phyloP scores from a whole-genome alignment of 495 filamentous ascomycete species.

The Aspergillus cristatus region DNA sequence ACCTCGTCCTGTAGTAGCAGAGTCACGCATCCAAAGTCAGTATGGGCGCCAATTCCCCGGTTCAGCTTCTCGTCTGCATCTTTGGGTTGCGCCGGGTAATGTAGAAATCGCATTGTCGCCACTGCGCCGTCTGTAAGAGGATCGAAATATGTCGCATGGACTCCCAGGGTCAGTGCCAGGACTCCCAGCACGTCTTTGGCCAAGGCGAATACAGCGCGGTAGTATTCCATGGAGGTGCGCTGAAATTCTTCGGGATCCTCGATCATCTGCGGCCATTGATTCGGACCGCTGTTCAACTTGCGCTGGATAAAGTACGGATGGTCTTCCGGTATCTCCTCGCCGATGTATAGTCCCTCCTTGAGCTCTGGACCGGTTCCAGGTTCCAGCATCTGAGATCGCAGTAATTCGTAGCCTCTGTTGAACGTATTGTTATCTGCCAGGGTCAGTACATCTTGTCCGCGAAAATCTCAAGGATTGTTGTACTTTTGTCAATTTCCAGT shows the following conservation, averaged over 20 bases:
- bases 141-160: slow-evolving; percentile 25
- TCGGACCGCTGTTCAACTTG: slow-evolving; percentile 35
- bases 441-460: slow-evolving; percentile 1
- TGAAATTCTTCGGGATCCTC: slow-evolving; percentile 33
- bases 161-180: slow-evolving; percentile 21
- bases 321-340: slow-evolving; percentile 32
- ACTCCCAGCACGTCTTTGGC: slow-evolving; percentile 23
- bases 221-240: slow-evolving; percentile 39
- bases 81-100: slow-evolving; percentile 36
- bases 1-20: slow-evolving; percentile 40
- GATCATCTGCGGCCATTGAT: slow-evolving; percentile 39
- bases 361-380: slow-evolving; percentile 36
- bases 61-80: slow-evolving; percentile 29
- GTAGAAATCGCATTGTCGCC: slow-evolving; percentile 34
- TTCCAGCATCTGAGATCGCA: slow-evolving; percentile 42
- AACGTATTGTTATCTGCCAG: slow-evolving; percentile 21
- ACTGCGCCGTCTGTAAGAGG: slow-evolving; percentile 24
- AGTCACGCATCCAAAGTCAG: slow-evolving; percentile 37
- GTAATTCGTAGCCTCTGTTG: slow-evolving; percentile 43
- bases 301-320: slow-evolving; percentile 29
- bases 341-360: slow-evolving; percentile 44
- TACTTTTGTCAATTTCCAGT: slow-evolving; percentile 34
- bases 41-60: slow-evolving; percentile 39
- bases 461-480: slow-evolving; percentile 2
- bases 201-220: slow-evolving; percentile 25